phyloP scores from a whole-genome alignment of 768 basidiomycete genomes.

The Imleria badia region DNA sequence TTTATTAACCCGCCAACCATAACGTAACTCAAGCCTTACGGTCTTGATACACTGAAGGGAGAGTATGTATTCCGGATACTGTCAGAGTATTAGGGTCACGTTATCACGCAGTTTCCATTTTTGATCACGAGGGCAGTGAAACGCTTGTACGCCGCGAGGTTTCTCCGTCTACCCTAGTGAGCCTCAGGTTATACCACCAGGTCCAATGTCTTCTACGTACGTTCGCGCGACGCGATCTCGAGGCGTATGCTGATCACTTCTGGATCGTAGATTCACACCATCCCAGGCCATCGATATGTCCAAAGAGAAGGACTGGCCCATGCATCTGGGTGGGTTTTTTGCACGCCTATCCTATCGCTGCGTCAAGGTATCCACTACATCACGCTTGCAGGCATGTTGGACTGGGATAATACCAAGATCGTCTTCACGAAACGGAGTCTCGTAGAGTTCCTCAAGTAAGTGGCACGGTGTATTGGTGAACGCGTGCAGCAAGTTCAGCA shows the following conservation, averaged over 20 bases:
- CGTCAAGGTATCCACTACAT: not conserved
- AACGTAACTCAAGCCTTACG: not conserved
- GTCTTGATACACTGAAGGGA: not conserved
- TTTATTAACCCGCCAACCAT: too few relatives aligned
- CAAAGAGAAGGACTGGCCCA: slow-evolving; percentile 73
- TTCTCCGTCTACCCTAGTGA: not conserved
- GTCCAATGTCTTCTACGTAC: slow-evolving; percentile 28
- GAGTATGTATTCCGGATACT: too few relatives aligned
- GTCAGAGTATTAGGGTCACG: too few relatives aligned
- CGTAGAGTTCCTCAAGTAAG: slow-evolving; percentile 76
- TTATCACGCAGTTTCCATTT: not conserved
- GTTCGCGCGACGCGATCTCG: slow-evolving; percentile 3
- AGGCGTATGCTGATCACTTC: not conserved
- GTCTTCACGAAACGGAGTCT: slow-evolving; percentile 78
- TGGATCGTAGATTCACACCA: slow-evolving; percentile 52
- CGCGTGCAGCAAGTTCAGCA: slow-evolving; percentile 25
- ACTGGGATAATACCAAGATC: slow-evolving; percentile 76
- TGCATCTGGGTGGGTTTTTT: slow-evolving; percentile 54
- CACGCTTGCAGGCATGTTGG: slow-evolving; percentile 60
- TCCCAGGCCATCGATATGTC: slow-evolving; percentile 54
- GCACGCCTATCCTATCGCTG: not conserved
- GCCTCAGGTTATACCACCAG: not conserved
- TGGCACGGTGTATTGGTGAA: not conserved
- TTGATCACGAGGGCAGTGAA: not conserved
- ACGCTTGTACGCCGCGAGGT: not conserved